Evolutionary conservation across 1,284 basidiomycete genomes (phyloP).

Genomic region (Phellinidium pouzarii): DNA sequence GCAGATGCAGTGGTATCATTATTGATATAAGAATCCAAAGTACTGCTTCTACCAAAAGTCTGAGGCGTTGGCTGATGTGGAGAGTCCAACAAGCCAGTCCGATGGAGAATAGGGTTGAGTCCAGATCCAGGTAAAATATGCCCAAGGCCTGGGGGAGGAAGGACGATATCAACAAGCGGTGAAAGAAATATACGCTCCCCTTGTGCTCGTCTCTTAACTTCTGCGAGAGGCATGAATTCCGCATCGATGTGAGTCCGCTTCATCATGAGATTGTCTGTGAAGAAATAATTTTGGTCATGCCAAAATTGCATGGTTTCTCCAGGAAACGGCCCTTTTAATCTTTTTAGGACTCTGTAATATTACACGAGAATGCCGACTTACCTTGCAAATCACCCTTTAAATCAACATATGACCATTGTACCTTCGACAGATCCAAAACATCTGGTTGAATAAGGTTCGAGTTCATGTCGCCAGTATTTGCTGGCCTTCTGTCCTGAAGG

Average conservation of each 20-base stretch:
- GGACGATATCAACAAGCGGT: constrained; percentile 33
- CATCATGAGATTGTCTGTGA: constrained; percentile 80
- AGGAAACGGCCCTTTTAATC: constrained; percentile 73
- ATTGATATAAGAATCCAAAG: constrained; percentile 52
- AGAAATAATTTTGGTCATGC: constrained; percentile 83
- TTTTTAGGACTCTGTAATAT: neutral
- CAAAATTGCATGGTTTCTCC: constrained; percentile 94
- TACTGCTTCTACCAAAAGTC: constrained; percentile 46
- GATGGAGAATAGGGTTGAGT: constrained; percentile 19
- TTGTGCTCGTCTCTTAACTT: constrained; percentile 44
- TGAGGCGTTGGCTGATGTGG: constrained; percentile 63
- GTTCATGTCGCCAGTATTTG: constrained; percentile 10
- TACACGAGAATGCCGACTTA: constrained; percentile 25
- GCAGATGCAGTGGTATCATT: constrained; percentile 44
- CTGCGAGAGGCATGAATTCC: constrained; percentile 60
- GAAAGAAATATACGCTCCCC: constrained; percentile 60
- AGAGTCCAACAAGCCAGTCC: constrained; percentile 37
- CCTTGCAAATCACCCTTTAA: constrained; percentile 88
- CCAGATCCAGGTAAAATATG: constrained; percentile 28
- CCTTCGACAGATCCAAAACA: constrained; percentile 28
- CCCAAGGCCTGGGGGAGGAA: constrained; percentile 51
- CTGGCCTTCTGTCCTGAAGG: constrained; percentile 21
- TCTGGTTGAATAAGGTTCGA: neutral
- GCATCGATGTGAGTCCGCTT: constrained; percentile 64
- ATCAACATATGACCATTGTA: constrained; percentile 92